Evolutionary conservation across 768 basidiomycete species (phyloP).

Genomic region (Lentinula aciculospora): DNA sequence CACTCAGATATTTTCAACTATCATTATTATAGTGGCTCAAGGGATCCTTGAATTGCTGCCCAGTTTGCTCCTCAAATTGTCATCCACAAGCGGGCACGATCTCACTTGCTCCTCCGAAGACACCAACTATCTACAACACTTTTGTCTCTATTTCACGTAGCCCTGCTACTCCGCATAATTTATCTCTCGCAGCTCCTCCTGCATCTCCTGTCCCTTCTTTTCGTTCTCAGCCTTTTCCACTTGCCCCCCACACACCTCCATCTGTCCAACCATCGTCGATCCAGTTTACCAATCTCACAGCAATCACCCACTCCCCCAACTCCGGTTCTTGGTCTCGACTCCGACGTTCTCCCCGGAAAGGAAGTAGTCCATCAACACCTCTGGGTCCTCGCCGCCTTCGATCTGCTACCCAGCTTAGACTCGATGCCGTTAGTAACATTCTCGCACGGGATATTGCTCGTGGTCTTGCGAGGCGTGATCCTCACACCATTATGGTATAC

Average conservation of each 20-base stretch:
- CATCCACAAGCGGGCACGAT: not conserved
- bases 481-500: not conserved
- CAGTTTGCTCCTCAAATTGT: not conserved
- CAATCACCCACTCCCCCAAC: too few species aligned
- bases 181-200: too few species aligned
- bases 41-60: not conserved
- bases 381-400: not conserved
- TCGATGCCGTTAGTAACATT: not conserved
- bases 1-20: too few species aligned
- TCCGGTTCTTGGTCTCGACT: not conserved
- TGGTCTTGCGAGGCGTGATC: not conserved
- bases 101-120: not conserved
- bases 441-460: not conserved
- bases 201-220: too few species aligned
- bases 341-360: too few species aligned
- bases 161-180: not conserved
- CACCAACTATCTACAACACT: not conserved
- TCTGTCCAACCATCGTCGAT: not conserved
- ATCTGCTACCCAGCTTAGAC: not conserved
- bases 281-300: too few species aligned
- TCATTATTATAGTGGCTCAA: not conserved
- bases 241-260: not conserved
- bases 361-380: too few species aligned
- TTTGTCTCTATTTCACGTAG: not conserved
- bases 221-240: not conserved